Evolutionary conservation across 192 early-diverging fungal genomes (phyloP), one percentile per base, ranked within the genome.

Genomic region (Coemansia furcata): DNA sequence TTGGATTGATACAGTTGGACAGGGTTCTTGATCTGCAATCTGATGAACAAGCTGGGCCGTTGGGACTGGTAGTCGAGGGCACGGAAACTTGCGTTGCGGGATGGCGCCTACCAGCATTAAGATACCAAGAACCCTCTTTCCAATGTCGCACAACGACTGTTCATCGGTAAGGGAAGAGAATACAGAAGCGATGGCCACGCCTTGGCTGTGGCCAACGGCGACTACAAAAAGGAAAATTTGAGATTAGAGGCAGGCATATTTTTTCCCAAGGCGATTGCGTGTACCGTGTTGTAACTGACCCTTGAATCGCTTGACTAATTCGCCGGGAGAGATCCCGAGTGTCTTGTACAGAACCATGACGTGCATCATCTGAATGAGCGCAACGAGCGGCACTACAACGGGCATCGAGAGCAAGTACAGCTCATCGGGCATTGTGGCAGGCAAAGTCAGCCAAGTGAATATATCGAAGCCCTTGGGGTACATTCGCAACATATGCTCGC

Each of bases 171-270:
- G 87, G 30, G 89, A 71, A 0, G 96, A 87, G 70, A 98, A 89
- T 37, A 91, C 93, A 2, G 93, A 86, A 2, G 96, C 94, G 4
- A 90, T 85, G 59, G 93, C 89, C 44, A 98, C 87, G 17, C 96
- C 96, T 76, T 95, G 95, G 60, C 89, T 91, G 75, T 98, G 96
- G 59, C 96, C 96, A 47, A 92, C 90, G 4, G 62, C 63, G 12
- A 61, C 80, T 83, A 83, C 32, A 82, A 21, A 3, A 9, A 49
- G 19, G 1, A 35, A 35, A 21, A 2, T 37, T 6, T 15, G 36
- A 0, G 19, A 21, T 57, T 54, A 32, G 54, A 39, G 19, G 8
- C 14, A 11, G 9, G 17, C 4, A 42, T 40, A 1, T 9, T 35
- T 12, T 26, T 26, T n/a, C n/a, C n/a, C n/a, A n/a, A n/a, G 23